phyloP scores from a whole-genome alignment of 2,329 filamentous ascomycete species.

The Neonectria faginata region DNA sequence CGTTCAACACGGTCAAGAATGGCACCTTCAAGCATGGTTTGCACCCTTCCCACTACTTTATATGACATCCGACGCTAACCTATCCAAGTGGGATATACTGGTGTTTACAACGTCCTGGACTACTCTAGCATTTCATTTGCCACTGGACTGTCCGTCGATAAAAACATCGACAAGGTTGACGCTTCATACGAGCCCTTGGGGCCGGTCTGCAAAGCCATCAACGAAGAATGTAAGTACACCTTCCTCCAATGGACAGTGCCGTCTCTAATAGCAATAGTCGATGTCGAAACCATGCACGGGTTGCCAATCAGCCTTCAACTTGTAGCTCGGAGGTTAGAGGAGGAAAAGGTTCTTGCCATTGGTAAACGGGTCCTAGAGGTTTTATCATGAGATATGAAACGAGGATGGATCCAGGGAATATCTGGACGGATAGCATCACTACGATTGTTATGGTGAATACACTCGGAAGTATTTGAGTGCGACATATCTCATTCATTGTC shows the following conservation, averaged over 20 bases:
- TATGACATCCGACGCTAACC: neutral
- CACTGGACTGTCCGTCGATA: slow-evolving; percentile 56
- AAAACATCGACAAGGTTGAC: slow-evolving; percentile 51
- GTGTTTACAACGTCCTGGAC: slow-evolving; percentile 63
- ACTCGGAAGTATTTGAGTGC: neutral
- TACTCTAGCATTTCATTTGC: slow-evolving; percentile 62
- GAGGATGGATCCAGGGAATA: neutral
- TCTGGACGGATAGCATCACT: neutral
- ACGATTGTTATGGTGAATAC: neutral
- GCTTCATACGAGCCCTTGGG: slow-evolving; percentile 51
- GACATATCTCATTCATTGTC: no score
- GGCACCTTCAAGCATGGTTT: slow-evolving; percentile 58
- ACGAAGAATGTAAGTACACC: slow-evolving; percentile 57
- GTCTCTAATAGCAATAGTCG: slow-evolving; percentile 47
- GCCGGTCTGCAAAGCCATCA: slow-evolving; percentile 52
- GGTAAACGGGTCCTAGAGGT: slow-evolving; percentile 42
- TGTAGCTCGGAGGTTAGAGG: slow-evolving; percentile 56
- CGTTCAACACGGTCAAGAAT: slow-evolving; percentile 57
- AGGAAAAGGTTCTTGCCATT: slow-evolving; percentile 55
- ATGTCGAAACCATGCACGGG: slow-evolving; percentile 54
- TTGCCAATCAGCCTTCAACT: slow-evolving; percentile 59
- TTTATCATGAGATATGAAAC: neutral
- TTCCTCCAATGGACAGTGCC: accelerated
- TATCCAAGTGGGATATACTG: slow-evolving; percentile 60
- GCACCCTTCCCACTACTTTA: slow-evolving; percentile 17